These are phyloP conservation scores for Podaxis sp. DNA, from an alignment of 768 basidiomycete genomes.

Conservation along the genomic window DNA sequence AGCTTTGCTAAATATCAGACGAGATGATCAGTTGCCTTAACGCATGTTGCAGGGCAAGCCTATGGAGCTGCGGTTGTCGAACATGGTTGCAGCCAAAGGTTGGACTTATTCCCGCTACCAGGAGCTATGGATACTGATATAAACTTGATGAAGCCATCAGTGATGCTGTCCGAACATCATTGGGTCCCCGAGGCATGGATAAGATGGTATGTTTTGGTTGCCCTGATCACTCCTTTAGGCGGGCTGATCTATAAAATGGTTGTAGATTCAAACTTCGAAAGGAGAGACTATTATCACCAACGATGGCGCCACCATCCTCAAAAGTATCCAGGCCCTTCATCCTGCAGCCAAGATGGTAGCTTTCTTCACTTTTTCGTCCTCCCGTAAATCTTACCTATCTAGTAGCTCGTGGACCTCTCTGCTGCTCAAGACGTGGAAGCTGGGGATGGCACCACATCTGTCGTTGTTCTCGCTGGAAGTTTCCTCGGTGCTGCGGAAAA, in stretches of 20 bases:
- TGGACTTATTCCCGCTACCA: constrained; percentile 10
- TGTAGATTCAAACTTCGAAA: constrained; percentile 91
- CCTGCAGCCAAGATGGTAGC: constrained; percentile 97
- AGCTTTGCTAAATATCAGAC: constrained; percentile 13
- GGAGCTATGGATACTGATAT: constrained; percentile 17
- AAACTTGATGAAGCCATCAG: constrained; percentile 71
- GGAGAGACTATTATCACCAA: constrained; percentile 98
- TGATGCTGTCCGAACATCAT: constrained; percentile 93
- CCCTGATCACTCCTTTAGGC: constrained; percentile 11
- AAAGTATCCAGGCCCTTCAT: constrained; percentile 93
- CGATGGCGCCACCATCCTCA: constrained; percentile 97
- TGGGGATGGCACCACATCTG: constrained; percentile 96
- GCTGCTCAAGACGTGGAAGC: constrained; percentile 98
- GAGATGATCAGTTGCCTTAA: constrained; percentile 19
- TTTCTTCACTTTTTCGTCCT: constrained; percentile 14
- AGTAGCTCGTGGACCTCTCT: constrained; percentile 93
- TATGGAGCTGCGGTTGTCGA: constrained; percentile 95
- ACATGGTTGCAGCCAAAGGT: constrained; percentile 98
- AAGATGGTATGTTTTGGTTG: constrained; percentile 76
- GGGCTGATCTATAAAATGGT: constrained; percentile 13
- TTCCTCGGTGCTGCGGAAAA: constrained; percentile 94
- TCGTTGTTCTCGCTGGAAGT: constrained; percentile 94
- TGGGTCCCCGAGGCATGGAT: constrained; percentile 98
- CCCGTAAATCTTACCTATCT: constrained; percentile 17
- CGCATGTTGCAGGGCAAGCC: constrained; percentile 78